Percentiles rank a stretch among this genome's conserved stretches.
phyloP scores from a whole-genome alignment of 1,139 yeast species.

The Pichia sp. region DNA sequence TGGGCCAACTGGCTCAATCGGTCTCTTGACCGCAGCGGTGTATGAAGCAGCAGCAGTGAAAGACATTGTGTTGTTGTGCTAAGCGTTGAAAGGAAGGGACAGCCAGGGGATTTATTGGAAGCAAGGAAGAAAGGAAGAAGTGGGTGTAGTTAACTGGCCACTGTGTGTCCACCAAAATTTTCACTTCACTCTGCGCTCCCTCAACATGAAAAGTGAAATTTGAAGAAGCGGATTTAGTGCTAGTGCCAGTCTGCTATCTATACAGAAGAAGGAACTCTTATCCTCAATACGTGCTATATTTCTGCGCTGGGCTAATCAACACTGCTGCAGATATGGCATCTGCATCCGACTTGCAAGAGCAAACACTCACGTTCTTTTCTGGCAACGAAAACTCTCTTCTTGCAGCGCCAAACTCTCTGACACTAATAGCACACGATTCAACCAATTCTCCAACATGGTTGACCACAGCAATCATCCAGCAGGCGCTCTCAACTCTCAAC shows the following conservation, averaged over 20 bases:
- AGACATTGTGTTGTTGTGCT: constrained; percentile 8
- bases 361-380: constrained; percentile 1
- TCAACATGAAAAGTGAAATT: too few species aligned
- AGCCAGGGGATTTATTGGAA: too few species aligned
- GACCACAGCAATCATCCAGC: constrained; percentile 40
- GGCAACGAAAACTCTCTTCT: background rate
- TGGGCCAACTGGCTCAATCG: constrained; percentile 96
- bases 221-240: too few species aligned
- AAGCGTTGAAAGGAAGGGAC: too few species aligned
- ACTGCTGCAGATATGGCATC: too few species aligned
- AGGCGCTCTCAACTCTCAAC: constrained; percentile 28
- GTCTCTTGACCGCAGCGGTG: constrained; percentile 64
- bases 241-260: too few species aligned
- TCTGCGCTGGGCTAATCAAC: too few species aligned
- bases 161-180: background rate
- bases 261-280: too few species aligned
- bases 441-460: constrained; percentile 71
- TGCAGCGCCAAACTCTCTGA: constrained; percentile 28
- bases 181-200: too few species aligned
- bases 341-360: constrained; percentile 9
- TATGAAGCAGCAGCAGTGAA: constrained; percentile 42
- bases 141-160: too few species aligned
- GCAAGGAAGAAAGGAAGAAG: too few species aligned
- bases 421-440: constrained; percentile 47
- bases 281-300: too few species aligned